Base-by-base conservation (phyloP, 1,284 basidiomycete genomes). In the Ceratorhiza oryzae-sativae region DNA sequence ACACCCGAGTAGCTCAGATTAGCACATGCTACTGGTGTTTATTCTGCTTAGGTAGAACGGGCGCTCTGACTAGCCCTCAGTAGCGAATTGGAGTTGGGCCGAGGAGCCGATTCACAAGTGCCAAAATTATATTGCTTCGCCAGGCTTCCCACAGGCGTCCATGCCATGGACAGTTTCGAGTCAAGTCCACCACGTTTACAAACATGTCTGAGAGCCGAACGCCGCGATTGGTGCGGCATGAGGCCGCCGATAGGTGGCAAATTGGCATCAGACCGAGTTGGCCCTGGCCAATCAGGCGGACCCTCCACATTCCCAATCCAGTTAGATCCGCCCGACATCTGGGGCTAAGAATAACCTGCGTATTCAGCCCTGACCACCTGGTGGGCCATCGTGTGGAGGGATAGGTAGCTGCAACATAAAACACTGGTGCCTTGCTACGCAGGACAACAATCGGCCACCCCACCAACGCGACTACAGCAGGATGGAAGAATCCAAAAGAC, bases 311-410 rank as follows among this genome's bases (percentile, higher is more conserved):
- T 18, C 23, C 42, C 15, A 32, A 48, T n/a, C 5, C 2, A 42
- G 42, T 48, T 61, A 48, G 42, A 46, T 25, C n/a, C n/a, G n/a
- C n/a, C n/a, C 20, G 45, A 20, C 32, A 9, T 4, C 2, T 18
- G 23, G 12, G 10, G 36, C 59, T 61, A 61, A 61, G 25, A 30
- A 48, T 61, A 61, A n/a, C 20, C 27, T 42, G 59, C 30, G 13
- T 36, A 15, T 10, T 41, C 27, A 18, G 9, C 20, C 59, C 27
- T 32, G 42, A 32, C 20, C 18, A 4, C 9, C 27, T 46, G 42
- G n/a, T n/a, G n/a, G 59, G 59, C 20, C 42, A 60, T 60, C 36
- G 23, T 18, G 20, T n/a, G 32, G 30, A 36, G n/a, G 32, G 58
- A 61, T 61, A 25, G 42, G 30, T 12, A 30, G 13, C 41, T 18